phyloP scores from a whole-genome alignment of 345 rosid genomes.

The Boechera divaricarpa region DNA sequence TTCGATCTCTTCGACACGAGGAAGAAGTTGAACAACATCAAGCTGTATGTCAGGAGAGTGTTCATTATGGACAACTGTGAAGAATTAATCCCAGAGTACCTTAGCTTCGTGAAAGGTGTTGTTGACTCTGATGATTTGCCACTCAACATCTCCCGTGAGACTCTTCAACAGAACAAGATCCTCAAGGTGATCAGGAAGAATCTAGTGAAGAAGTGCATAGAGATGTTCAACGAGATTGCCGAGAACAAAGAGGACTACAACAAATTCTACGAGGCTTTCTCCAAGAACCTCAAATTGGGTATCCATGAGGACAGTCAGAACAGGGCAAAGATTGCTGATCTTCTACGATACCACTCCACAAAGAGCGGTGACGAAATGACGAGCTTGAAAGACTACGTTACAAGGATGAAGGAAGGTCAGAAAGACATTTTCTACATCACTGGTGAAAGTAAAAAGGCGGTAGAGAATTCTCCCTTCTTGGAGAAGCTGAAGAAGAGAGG shows the following conservation, averaged over 20 bases:
- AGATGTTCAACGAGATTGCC: conserved; percentile 88
- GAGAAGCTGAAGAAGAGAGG: conserved; percentile 86
- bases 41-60: conserved; percentile 83
- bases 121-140: conserved; percentile 94
- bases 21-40: conserved; percentile 88
- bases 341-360: conserved; percentile 81
- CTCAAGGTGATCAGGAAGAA: conserved; percentile 92
- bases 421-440: conserved; percentile 83
- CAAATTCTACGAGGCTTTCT: conserved; percentile 85
- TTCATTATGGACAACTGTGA: conserved; percentile 97
- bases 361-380: conserved; percentile 84
- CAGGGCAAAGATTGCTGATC: conserved; percentile 76
- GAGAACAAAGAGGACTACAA: conserved; percentile 90
- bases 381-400: conserved; percentile 84
- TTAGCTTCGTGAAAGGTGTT: conserved; percentile 83
- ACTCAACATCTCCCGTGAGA: conserved; percentile 92
- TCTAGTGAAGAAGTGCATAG: conserved; percentile 86
- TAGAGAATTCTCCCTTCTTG: conserved; percentile 89
- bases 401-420: conserved; percentile 92
- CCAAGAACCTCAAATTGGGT: conserved; percentile 85
- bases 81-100: conserved; percentile 82
- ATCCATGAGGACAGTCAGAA: conserved; percentile 90
- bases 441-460: conserved; percentile 84
- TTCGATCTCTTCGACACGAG: conserved; percentile 86
- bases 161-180: conserved; percentile 91